A percentile compares a stretch with the other conserved stretches of the same genome.
Evolutionary conservation across 805 yeast genomes (phyloP).

Genomic region (Zygoascus biomembranicola): DNA sequence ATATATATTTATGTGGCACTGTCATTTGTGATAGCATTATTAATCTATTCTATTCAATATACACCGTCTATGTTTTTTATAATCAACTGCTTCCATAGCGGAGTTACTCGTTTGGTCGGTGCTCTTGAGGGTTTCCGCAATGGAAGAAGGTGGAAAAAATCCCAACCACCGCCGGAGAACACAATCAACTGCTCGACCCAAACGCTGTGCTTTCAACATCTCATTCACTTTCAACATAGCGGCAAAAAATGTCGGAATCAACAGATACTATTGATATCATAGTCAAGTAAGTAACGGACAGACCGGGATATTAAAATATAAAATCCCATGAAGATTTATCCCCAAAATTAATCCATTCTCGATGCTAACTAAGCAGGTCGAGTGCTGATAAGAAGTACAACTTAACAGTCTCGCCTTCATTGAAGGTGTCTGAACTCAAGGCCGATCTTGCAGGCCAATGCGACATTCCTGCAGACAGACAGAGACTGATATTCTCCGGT

Average conservation of each 20-base stretch:
- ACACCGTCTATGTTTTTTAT: too few species aligned
- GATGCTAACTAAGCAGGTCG: conserved; percentile 6
- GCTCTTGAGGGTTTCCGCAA: background rate
- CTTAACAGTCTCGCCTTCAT: conserved; percentile 43
- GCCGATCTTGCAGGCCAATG: conserved; percentile 50
- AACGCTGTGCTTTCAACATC: background rate
- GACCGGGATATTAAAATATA: too few species aligned
- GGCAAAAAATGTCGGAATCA: background rate
- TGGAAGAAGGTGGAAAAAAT: background rate
- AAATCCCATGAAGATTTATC: too few species aligned
- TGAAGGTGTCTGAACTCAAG: conserved; percentile 64
- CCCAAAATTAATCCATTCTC: too few species aligned
- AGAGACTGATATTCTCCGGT: conserved; percentile 88
- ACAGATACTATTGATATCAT: background rate
- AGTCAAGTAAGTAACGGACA: background rate
- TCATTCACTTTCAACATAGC: background rate
- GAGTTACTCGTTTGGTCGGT: background rate
- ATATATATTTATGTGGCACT: too few species aligned
- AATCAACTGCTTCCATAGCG: background rate
- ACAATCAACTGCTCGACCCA: background rate
- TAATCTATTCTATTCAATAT: too few species aligned
- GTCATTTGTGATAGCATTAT: too few species aligned
- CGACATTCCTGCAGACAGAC: conserved; percentile 66
- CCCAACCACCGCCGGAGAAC: background rate
- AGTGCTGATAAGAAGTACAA: conserved; percentile 77